These are phyloP conservation scores for Phlebiopsis flavidoalba DNA, from an alignment of 768 basidiomycete genomes.

Conservation along the genomic window DNA sequence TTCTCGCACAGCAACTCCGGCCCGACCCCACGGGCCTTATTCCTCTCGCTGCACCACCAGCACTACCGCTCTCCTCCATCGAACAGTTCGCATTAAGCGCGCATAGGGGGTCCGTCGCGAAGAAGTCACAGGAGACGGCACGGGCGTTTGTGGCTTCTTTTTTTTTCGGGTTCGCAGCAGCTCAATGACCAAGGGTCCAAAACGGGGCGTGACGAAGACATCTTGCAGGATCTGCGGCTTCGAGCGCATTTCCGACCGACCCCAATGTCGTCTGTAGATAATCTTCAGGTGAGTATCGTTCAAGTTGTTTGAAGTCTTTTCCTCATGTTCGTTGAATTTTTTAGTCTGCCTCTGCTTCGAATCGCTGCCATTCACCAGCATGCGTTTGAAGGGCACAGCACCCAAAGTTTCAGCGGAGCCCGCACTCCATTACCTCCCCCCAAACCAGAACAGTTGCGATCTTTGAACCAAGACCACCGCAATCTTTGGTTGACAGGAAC, in stretches of 20 bases:
- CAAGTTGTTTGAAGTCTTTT: background rate
- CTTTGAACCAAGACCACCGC: constrained; percentile 5
- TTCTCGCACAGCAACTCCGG: constrained; percentile 13
- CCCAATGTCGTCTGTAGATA: constrained; percentile 1
- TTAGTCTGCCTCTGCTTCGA: background rate
- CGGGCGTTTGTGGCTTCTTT: constrained; percentile 27
- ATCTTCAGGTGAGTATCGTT: constrained; percentile 5
- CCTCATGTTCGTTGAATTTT: background rate
- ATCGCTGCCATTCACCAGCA: background rate
- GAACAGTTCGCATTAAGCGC: constrained; percentile 46
- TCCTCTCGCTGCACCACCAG: constrained; percentile 19
- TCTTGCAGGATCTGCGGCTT: background rate
- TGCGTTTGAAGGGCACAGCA: background rate
- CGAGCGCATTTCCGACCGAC: constrained; percentile 2
- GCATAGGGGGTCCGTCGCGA: constrained; percentile 53
- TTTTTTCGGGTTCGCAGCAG: constrained; percentile 11
- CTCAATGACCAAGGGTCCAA: background rate
- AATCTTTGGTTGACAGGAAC: background rate
- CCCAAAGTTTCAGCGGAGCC: constrained; percentile 7
- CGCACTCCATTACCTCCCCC: constrained; percentile 37
- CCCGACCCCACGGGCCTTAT: constrained; percentile 20
- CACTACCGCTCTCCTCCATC: constrained; percentile 14
- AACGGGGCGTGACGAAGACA: background rate
- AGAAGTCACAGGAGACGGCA: constrained; percentile 50
- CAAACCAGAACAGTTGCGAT: constrained; percentile 26